Conservation (phyloP, 495 filamentous ascomycete species). For the Penicillium atrosanguineum region DNA sequence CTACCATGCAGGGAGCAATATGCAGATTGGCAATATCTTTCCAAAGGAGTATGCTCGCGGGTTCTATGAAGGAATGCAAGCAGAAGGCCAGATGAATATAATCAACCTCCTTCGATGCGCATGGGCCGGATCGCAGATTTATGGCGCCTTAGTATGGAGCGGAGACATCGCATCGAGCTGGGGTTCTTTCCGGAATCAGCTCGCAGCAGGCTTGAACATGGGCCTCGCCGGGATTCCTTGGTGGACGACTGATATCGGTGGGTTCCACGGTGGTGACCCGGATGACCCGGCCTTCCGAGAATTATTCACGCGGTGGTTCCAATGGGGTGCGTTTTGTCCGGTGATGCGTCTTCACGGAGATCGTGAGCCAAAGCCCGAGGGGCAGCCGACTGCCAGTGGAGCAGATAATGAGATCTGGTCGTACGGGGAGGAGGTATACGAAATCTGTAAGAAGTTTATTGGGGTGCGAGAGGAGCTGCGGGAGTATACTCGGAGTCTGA, state of each 20-base stretch:
- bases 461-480: constrained; percentile 50
- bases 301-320: constrained; percentile 60
- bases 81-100: constrained; percentile 45
- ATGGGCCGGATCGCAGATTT: constrained; percentile 59
- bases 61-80: constrained; percentile 56
- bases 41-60: constrained; percentile 52
- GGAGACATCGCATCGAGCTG: constrained; percentile 59
- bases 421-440: constrained; percentile 54
- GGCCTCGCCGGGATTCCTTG: constrained; percentile 56
- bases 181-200: constrained; percentile 52
- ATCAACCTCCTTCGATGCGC: constrained; percentile 58
- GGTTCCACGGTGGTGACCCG: constrained; percentile 57
- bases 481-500: constrained; percentile 48
- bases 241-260: constrained; percentile 62
- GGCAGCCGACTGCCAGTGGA: constrained; percentile 37
- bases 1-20: constrained; percentile 51
- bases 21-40: constrained; percentile 55
- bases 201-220: constrained; percentile 58
- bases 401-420: constrained; percentile 59
- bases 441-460: constrained; percentile 55
- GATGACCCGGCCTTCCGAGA: constrained; percentile 52
- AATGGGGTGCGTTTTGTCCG: constrained; percentile 59
- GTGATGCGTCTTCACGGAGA: constrained; percentile 60
- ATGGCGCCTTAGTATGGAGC: constrained; percentile 59
- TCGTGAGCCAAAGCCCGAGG: constrained; percentile 50